Percentiles rank a stretch among this genome's conserved stretches.
These are phyloP conservation scores for Middelhovenomyces tepae DNA, from an alignment of 805 yeast genomes.

Conservation along the genomic window DNA sequence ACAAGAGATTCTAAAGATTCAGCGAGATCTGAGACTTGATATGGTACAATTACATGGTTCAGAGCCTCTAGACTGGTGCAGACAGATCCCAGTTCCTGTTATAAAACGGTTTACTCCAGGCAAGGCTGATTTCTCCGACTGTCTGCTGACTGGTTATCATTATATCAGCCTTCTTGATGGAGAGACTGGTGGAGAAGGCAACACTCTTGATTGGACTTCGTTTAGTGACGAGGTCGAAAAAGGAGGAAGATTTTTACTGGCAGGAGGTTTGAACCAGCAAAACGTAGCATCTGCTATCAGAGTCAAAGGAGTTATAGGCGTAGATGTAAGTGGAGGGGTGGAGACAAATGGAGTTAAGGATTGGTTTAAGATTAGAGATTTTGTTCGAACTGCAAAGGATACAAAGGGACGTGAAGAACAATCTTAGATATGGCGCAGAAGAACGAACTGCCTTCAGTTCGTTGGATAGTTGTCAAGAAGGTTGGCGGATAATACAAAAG, in stretches of 20 bases:
- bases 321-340: slow-evolving; percentile 93
- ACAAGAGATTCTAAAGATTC: slow-evolving; percentile 44
- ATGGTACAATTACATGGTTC: slow-evolving; percentile 85
- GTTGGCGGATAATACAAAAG: too few relatives aligned
- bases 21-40: slow-evolving; percentile 47
- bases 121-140: slow-evolving; percentile 30
- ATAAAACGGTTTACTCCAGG: slow-evolving; percentile 65
- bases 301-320: slow-evolving; percentile 64
- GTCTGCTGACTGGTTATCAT: slow-evolving; percentile 32
- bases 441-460: too few relatives aligned
- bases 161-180: slow-evolving; percentile 67
- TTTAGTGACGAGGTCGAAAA: slow-evolving; percentile 33
- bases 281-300: slow-evolving; percentile 52
- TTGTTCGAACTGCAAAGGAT: slow-evolving; percentile 45
- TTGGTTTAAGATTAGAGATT: slow-evolving; percentile 46
- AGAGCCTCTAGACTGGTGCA: slow-evolving; percentile 43
- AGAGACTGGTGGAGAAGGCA: slow-evolving; percentile 89
- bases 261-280: slow-evolving; percentile 81
- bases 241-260: slow-evolving; percentile 49
- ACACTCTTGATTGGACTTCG: slow-evolving; percentile 61
- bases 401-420: too few relatives aligned
- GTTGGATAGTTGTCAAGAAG: too few relatives aligned
- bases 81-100: slow-evolving; percentile 43
- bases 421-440: too few relatives aligned
- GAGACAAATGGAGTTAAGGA: slow-evolving; percentile 76